These are phyloP conservation scores for Lupinus albus DNA, from an alignment of 306 rosid species.

Conservation along the genomic window DNA sequence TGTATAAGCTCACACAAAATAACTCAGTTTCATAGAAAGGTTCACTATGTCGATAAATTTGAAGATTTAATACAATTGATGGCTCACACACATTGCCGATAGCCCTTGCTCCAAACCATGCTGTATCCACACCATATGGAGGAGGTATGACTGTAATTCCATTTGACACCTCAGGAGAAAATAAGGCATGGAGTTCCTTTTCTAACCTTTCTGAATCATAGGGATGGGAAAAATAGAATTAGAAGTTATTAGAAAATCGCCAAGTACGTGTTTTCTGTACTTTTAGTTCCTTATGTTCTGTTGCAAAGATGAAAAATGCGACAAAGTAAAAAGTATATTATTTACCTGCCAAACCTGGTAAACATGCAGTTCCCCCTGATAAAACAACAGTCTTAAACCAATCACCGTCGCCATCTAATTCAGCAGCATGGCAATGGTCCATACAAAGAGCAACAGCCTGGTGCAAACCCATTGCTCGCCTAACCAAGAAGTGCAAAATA, in stretches of 20 bases:
- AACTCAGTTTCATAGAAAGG: slow-evolving; percentile 1
- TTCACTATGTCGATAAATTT: slow-evolving; percentile 19
- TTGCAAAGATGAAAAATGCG: not conserved
- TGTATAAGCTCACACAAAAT: slow-evolving; percentile 5
- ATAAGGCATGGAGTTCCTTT: slow-evolving; percentile 59
- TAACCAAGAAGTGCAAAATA: slow-evolving; percentile 40
- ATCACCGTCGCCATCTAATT: slow-evolving; percentile 52
- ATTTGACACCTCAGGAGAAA: slow-evolving; percentile 54
- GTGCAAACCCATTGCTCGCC: slow-evolving; percentile 79
- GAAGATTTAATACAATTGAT: slow-evolving; percentile 7
- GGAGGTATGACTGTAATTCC: slow-evolving; percentile 71
- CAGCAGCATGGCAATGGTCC: slow-evolving; percentile 77
- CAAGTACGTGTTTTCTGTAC: slow-evolving; percentile 5
- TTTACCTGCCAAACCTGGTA: slow-evolving; percentile 82
- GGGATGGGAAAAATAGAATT: slow-evolving; percentile 22
- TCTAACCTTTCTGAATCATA: slow-evolving; percentile 62
- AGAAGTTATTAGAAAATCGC: slow-evolving; percentile 9
- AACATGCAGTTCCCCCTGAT: slow-evolving; percentile 79
- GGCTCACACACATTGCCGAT: slow-evolving; percentile 78
- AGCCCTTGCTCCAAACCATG: slow-evolving; percentile 80
- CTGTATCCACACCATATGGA: slow-evolving; percentile 69
- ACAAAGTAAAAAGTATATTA: not conserved
- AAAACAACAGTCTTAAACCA: slow-evolving; percentile 80
- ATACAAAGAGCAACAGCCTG: slow-evolving; percentile 85
- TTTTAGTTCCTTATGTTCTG: slow-evolving; percentile 4